phyloP scores from a whole-genome alignment of 352 stramenopile species.

The Pythium sukuiense region DNA sequence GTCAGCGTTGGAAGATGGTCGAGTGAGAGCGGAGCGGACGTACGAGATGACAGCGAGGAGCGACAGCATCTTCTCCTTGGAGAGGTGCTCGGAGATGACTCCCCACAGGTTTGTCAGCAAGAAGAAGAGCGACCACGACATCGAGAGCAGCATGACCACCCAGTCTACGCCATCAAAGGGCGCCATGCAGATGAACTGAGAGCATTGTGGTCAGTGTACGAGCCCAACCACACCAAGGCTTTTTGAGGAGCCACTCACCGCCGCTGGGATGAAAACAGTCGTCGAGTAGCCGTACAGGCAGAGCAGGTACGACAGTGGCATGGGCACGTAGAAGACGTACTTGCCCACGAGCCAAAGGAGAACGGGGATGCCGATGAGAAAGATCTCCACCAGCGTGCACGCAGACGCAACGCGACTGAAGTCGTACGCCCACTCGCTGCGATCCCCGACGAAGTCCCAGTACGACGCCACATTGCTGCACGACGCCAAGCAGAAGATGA shows the following conservation, averaged over 20 bases:
- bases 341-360: slow-evolving; percentile 80
- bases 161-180: slow-evolving; percentile 77
- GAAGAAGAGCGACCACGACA: slow-evolving; percentile 87
- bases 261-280: slow-evolving; percentile 78
- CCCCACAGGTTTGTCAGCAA: slow-evolving; percentile 78
- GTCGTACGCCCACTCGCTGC: slow-evolving; percentile 75
- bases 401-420: slow-evolving; percentile 79
- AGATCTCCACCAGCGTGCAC: slow-evolving; percentile 78
- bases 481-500: slow-evolving; percentile 85
- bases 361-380: slow-evolving; percentile 68
- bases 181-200: slow-evolving; percentile 72
- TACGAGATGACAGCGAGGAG: slow-evolving; percentile 83
- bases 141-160: slow-evolving; percentile 75
- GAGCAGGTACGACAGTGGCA: slow-evolving; percentile 79
- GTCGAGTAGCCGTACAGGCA: slow-evolving; percentile 87
- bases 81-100: slow-evolving; percentile 73
- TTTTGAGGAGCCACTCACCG: slow-evolving; percentile 38
- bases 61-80: slow-evolving; percentile 88
- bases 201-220: neutral
- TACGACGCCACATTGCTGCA: slow-evolving; percentile 86
- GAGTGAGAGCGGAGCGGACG: slow-evolving; percentile 1
- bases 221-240: neutral
- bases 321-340: slow-evolving; percentile 65
- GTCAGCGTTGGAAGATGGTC: neutral
- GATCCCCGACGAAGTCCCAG: slow-evolving; percentile 66